Percentiles rank a stretch among this genome's conserved stretches.
phyloP scores from a whole-genome alignment of 495 filamentous ascomycete species.

The Aspergillus bridgeri region DNA sequence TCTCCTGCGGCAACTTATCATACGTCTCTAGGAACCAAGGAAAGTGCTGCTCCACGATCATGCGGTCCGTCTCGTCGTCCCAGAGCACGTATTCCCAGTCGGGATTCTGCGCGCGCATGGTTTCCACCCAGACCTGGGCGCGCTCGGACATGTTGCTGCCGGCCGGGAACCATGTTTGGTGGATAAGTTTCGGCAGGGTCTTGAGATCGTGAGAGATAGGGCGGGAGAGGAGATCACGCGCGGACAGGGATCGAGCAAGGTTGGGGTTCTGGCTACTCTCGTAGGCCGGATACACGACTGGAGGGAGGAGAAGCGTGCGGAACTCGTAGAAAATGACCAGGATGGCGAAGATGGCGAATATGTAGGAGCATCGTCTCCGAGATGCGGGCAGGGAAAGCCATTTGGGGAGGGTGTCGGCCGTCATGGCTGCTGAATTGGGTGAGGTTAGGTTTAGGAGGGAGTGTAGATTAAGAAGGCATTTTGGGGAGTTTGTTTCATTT shows the following conservation, averaged over 20 bases:
- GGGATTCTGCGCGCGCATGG: slow-evolving; percentile 14
- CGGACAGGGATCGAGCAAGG: slow-evolving; percentile 5
- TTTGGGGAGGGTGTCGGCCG: neutral
- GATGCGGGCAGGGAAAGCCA: neutral
- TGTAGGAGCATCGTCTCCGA: neutral
- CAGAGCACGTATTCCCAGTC: slow-evolving; percentile 26
- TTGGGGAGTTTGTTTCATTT: neutral
- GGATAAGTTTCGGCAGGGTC: slow-evolving; percentile 22
- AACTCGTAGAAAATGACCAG: neutral
- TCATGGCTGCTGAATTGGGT: neutral
- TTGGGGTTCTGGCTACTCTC: neutral
- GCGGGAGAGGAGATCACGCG: slow-evolving; percentile 15
- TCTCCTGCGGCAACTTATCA: slow-evolving; percentile 15
- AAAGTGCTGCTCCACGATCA: slow-evolving; percentile 17
- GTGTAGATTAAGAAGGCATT: neutral
- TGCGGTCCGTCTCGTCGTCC: slow-evolving; percentile 21
- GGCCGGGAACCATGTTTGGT: slow-evolving; percentile 25
- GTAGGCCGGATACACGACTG: neutral
- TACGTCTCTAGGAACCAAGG: slow-evolving; percentile 22
- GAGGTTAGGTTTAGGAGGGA: neutral
- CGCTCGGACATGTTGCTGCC: slow-evolving; percentile 23
- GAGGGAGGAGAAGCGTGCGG: neutral
- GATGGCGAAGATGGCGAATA: neutral
- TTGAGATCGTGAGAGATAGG: slow-evolving; percentile 10
- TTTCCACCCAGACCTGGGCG: slow-evolving; percentile 18